A percentile compares a stretch with the other conserved stretches of the same genome.
These are phyloP conservation scores for Cafeteria roenbergensis DNA, from an alignment of 108 stramenopile species.

Conservation along the genomic window DNA sequence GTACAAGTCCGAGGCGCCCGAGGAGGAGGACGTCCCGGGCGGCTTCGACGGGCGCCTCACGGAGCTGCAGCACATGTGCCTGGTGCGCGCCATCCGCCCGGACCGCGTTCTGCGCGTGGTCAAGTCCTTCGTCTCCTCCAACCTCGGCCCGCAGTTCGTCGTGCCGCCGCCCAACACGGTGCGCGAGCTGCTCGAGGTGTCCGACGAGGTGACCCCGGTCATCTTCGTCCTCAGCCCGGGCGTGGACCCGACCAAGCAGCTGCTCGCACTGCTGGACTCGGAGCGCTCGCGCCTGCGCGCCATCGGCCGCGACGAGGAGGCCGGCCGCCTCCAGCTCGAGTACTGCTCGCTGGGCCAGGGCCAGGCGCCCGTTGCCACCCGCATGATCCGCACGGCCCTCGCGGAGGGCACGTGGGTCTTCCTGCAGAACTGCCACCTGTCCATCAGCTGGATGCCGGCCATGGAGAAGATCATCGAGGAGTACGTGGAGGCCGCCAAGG, in stretches of 20 bases:
- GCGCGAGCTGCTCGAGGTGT: constrained; percentile 24
- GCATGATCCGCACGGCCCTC: constrained; percentile 31
- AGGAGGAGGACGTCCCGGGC: constrained; percentile 38
- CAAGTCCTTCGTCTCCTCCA: constrained; percentile 31
- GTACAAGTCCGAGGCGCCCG: constrained; percentile 39
- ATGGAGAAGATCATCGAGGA: constrained; percentile 45
- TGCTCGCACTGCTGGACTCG: constrained; percentile 11
- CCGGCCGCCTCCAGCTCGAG: constrained; percentile 19
- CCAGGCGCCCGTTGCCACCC: constrained; percentile 44
- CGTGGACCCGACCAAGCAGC: constrained; percentile 51
- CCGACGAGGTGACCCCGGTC: constrained; percentile 30
- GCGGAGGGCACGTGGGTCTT: constrained; percentile 43
- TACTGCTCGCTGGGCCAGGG: constrained; percentile 48
- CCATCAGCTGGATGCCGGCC: constrained; percentile 50
- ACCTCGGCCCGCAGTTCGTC: constrained; percentile 41
- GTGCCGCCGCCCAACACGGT: constrained; percentile 48
- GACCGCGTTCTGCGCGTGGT: constrained; percentile 46
- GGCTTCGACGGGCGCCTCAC: constrained; percentile 47
- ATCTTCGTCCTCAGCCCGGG: constrained; percentile 54
- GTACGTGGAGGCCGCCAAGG: constrained; percentile 17
- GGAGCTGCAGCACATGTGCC: constrained; percentile 44
- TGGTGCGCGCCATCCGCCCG: constrained; percentile 37
- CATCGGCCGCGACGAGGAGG: constrained; percentile 7
- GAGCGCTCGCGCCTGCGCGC: constrained; percentile 11
- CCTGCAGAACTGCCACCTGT: constrained; percentile 53